Conservation (phyloP, 805 yeast species). For the Schwanniomyces yamadae region DNA sequence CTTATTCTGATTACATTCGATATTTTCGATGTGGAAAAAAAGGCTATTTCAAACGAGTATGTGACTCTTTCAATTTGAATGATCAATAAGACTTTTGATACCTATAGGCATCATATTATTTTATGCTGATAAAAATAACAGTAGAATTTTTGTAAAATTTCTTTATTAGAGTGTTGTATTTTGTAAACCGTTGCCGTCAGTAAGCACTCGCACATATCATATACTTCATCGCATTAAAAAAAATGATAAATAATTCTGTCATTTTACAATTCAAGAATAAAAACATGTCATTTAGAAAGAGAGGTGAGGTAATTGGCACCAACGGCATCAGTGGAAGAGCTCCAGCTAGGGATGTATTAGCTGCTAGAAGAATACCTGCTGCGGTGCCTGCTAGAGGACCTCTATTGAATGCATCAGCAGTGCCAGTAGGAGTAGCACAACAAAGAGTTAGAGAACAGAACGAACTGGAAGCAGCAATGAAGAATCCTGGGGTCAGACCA, state of each 20-base stretch:
- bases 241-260: not conserved
- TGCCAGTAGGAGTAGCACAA: too few relatives aligned
- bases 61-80: too few relatives aligned
- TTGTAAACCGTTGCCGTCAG: too few relatives aligned
- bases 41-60: too few relatives aligned
- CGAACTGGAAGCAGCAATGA: slow-evolving; percentile 9
- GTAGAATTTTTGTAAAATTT: too few relatives aligned
- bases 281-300: slow-evolving; percentile 42
- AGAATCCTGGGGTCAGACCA: slow-evolving; percentile 66
- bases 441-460: not conserved
- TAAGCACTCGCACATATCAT: too few relatives aligned
- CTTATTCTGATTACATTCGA: too few relatives aligned
- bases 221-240: slow-evolving; percentile 3
- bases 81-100: too few relatives aligned
- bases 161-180: too few relatives aligned
- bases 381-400: slow-evolving; percentile 6
- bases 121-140: too few relatives aligned
- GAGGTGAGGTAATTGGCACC: slow-evolving; percentile 28
- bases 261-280: not conserved
- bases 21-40: too few relatives aligned
- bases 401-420: not conserved
- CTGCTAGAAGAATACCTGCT: slow-evolving; percentile 1
- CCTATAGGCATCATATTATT: too few relatives aligned
- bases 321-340: slow-evolving; percentile 6
- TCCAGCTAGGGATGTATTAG: not conserved